A percentile compares a stretch with the other conserved stretches of the same genome.
Conservation (phyloP, 1,139 yeast genomes). For the Magnusiomyces sp. region DNA sequence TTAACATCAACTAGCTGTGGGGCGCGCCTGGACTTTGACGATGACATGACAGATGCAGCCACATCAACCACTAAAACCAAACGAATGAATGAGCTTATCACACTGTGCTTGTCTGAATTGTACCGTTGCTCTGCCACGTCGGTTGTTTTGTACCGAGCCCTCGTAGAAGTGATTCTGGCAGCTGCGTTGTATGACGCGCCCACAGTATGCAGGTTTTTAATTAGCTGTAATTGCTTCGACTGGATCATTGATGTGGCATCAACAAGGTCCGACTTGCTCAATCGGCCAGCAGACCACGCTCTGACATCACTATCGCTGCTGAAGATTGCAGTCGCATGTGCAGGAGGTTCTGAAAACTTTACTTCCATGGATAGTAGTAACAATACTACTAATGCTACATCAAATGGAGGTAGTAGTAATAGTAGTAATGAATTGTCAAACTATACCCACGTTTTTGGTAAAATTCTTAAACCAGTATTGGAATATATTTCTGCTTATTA, state of each 20-base stretch:
- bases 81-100: too few relatives aligned
- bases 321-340: constrained; percentile 3
- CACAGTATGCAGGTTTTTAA: not conserved
- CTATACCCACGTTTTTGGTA: not conserved
- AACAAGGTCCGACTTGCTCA: not conserved
- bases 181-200: constrained; percentile 1
- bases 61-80: not conserved
- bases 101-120: not conserved
- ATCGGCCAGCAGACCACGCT: constrained; percentile 1
- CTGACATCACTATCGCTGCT: not conserved
- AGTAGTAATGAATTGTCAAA: too few relatives aligned
- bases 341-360: not conserved
- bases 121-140: not conserved
- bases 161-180: constrained; percentile 1
- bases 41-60: too few relatives aligned
- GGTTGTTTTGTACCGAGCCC: not conserved
- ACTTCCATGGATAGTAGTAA: too few relatives aligned
- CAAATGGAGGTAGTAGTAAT: too few relatives aligned
- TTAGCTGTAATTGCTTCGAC: constrained; percentile 1
- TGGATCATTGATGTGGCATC: constrained; percentile 1
- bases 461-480: not conserved
- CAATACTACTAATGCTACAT: too few relatives aligned
- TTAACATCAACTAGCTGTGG: not conserved
- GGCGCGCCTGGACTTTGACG: not conserved
- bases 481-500: not conserved